Evolutionary conservation across 2,329 filamentous ascomycete species (phyloP).

Genomic region (Trichoderma pleuroti): DNA sequence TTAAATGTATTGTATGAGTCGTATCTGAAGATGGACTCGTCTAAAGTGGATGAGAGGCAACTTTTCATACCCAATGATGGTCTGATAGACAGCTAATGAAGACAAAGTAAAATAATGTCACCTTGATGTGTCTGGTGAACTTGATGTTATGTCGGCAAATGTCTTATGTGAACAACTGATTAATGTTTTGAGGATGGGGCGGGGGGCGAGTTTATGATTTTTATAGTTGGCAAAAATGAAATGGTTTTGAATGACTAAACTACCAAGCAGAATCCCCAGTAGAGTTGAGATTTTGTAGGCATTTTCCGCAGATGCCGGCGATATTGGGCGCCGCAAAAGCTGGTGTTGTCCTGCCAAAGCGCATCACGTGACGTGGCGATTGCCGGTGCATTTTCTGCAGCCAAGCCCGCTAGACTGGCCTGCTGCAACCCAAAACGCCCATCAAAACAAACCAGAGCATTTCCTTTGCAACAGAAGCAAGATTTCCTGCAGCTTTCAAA

Average conservation of each 20-base stretch:
- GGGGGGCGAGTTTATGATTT: neutral
- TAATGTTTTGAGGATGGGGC: neutral
- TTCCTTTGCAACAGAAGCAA: neutral
- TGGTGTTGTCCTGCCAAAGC: neutral
- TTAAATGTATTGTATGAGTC: slow-evolving; percentile 40
- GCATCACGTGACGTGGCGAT: neutral
- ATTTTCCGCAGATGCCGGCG: neutral
- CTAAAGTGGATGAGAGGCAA: slow-evolving; percentile 35
- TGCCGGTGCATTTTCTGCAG: neutral
- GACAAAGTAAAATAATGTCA: slow-evolving; percentile 39
- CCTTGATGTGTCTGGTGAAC: slow-evolving; percentile 6
- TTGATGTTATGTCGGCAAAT: slow-evolving; percentile 2
- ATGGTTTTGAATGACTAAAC: neutral
- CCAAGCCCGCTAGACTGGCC: neutral
- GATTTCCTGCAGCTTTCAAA: neutral
- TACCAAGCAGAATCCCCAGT: neutral
- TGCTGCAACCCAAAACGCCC: neutral
- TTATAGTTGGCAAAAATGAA: neutral
- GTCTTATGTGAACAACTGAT: neutral
- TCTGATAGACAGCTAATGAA: slow-evolving; percentile 43
- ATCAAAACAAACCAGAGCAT: neutral
- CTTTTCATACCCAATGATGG: slow-evolving; percentile 38
- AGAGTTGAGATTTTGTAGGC: neutral
- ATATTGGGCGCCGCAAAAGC: neutral
- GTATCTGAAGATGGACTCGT: slow-evolving; percentile 34